phyloP scores from a whole-genome alignment of 2,329 filamentous ascomycete genomes.

The Neopestalotiopsis sp. region DNA sequence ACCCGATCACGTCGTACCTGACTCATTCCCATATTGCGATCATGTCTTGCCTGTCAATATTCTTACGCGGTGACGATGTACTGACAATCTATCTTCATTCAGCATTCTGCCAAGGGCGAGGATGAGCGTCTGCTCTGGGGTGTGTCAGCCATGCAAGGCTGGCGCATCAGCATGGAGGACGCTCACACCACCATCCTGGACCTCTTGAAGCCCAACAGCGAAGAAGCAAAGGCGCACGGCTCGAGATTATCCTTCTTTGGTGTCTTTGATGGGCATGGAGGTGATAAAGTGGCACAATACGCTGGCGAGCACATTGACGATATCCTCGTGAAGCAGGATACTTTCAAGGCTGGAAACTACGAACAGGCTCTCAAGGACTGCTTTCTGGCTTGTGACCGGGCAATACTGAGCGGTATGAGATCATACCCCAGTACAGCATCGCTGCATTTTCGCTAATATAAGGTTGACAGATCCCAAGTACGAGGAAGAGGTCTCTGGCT shows the following conservation, averaged over 20 bases:
- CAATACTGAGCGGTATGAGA: constrained; percentile 86
- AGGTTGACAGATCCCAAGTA: constrained; percentile 81
- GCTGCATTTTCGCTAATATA: not conserved
- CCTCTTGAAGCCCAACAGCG: constrained; percentile 64
- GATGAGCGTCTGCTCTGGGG: constrained; percentile 94
- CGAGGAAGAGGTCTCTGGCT: constrained; percentile 96
- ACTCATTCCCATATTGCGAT: not conserved
- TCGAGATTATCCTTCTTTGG: constrained; percentile 92
- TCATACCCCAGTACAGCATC: not conserved
- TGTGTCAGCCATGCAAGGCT: constrained; percentile 98
- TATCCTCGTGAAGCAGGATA: constrained; percentile 93
- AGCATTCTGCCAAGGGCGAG: constrained; percentile 88
- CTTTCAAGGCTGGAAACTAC: constrained; percentile 88
- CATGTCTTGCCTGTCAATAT: not conserved
- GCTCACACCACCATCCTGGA: constrained; percentile 90
- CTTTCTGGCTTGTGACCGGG: constrained; percentile 93
- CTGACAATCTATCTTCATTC: constrained; percentile 18
- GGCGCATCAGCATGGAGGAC: constrained; percentile 99
- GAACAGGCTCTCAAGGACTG: constrained; percentile 97
- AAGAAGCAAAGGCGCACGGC: constrained; percentile 66
- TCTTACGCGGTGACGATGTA: constrained; percentile 30
- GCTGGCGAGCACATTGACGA: constrained; percentile 91
- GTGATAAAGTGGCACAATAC: constrained; percentile 94
- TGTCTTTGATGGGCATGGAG: constrained; percentile 96
- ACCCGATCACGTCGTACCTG: not conserved